Percentiles rank a stretch among this genome's conserved stretches.
Evolutionary conservation across 2,329 filamentous ascomycete species (phyloP).

Genomic region (Myriosclerotinia curreyana): DNA sequence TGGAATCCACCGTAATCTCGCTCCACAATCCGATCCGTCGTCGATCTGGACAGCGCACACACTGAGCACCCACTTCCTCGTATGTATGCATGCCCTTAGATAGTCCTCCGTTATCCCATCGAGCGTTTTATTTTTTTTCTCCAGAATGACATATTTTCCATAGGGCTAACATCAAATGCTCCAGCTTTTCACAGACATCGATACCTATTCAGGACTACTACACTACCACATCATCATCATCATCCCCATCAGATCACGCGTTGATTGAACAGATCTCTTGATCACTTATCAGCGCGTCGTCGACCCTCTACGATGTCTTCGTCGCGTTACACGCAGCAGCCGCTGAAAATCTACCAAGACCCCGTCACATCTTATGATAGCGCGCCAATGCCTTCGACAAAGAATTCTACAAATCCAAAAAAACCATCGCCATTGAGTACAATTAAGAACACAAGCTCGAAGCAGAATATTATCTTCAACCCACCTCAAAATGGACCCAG

Average conservation of each 20-base stretch:
- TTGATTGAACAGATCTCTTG: slow-evolving; percentile 20
- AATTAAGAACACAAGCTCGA: slow-evolving; percentile 42
- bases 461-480: slow-evolving; percentile 64
- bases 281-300: slow-evolving; percentile 30
- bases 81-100: slow-evolving; percentile 33
- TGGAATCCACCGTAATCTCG: slow-evolving; percentile 38
- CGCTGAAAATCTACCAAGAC: slow-evolving; percentile 59
- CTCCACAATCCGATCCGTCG: slow-evolving; percentile 37
- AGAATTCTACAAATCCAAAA: slow-evolving; percentile 29
- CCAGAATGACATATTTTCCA: slow-evolving; percentile 23
- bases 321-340: slow-evolving; percentile 51
- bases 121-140: slow-evolving; percentile 24
- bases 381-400: slow-evolving; percentile 37
- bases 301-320: slow-evolving; percentile 45
- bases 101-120: slow-evolving; percentile 27
- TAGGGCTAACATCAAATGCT: slow-evolving; percentile 30
- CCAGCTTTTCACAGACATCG: slow-evolving; percentile 21
- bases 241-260: slow-evolving; percentile 54
- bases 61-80: slow-evolving; percentile 32
- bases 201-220: slow-evolving; percentile 42
- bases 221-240: too few species aligned
- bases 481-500: slow-evolving; percentile 52
- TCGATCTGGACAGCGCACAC: slow-evolving; percentile 35
- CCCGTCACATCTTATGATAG: slow-evolving; percentile 45
- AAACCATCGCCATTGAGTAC: slow-evolving; percentile 43